Percentiles rank a stretch among this genome's conserved stretches.
These are phyloP conservation scores for Blastobotrys indianensis DNA, from an alignment of 1,139 yeast genomes.

Conservation along the genomic window DNA sequence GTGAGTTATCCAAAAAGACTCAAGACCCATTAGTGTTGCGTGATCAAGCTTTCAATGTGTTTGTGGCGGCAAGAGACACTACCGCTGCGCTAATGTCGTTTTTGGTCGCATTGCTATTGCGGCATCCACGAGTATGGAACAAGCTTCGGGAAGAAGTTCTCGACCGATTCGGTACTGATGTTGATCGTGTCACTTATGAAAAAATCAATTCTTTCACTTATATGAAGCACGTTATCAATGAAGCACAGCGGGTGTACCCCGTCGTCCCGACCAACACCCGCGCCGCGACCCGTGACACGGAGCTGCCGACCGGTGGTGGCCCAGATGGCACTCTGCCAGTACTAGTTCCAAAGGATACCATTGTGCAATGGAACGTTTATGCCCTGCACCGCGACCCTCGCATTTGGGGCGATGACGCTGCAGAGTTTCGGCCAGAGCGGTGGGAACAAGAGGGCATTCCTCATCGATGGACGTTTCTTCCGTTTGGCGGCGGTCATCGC, in stretches of 20 bases:
- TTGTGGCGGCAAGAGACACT: slow-evolving; percentile 50
- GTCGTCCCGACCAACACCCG: slow-evolving; percentile 51
- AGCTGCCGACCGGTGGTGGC: slow-evolving; percentile 51
- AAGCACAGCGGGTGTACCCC: slow-evolving; percentile 49
- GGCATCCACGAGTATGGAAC: slow-evolving; percentile 38
- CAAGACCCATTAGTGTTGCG: slow-evolving; percentile 43
- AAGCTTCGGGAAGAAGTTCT: slow-evolving; percentile 26
- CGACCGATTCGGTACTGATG: slow-evolving; percentile 24
- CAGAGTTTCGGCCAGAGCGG: slow-evolving; percentile 47
- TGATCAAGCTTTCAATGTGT: slow-evolving; percentile 46
- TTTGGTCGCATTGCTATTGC: slow-evolving; percentile 42
- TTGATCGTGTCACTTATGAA: slow-evolving; percentile 38
- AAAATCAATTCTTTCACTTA: slow-evolving; percentile 45
- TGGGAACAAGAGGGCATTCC: slow-evolving; percentile 34
- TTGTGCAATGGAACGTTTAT: slow-evolving; percentile 41
- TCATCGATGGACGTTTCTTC: slow-evolving; percentile 44
- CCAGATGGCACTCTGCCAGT: slow-evolving; percentile 40
- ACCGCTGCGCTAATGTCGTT: slow-evolving; percentile 47
- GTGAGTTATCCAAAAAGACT: slow-evolving; percentile 46
- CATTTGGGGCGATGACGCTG: slow-evolving; percentile 46
- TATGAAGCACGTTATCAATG: slow-evolving; percentile 45
- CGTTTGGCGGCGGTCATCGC: slow-evolving; percentile 58
- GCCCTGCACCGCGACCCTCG: slow-evolving; percentile 43
- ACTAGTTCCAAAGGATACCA: slow-evolving; percentile 43
- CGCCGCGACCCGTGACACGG: slow-evolving; percentile 42